Conservation (phyloP, 2,329 filamentous ascomycete genomes). For the Graphiopsis chlorocephala region DNA sequence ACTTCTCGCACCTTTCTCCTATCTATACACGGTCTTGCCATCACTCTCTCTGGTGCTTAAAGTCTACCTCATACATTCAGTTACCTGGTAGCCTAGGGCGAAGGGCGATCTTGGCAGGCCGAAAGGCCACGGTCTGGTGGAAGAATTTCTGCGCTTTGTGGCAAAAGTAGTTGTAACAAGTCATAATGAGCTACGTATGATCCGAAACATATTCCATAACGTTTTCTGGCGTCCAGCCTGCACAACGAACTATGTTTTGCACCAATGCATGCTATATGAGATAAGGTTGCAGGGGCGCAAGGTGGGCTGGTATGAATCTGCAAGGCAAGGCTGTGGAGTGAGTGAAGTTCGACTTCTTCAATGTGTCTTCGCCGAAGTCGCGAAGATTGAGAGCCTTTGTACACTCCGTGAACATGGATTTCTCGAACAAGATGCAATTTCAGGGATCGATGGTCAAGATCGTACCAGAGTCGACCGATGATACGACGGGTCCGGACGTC, state of each 20-base stretch:
- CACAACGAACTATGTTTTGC: not conserved
- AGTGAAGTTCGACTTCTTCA: too few species aligned
- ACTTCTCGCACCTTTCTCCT: not conserved
- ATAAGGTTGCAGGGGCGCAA: too few species aligned
- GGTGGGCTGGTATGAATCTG: too few species aligned
- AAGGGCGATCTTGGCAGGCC: not conserved
- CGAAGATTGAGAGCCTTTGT: too few species aligned
- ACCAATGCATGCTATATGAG: too few species aligned
- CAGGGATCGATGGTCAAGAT: too few species aligned
- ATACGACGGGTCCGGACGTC: too few species aligned
- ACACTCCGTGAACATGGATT: too few species aligned
- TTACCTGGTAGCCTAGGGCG: not conserved
- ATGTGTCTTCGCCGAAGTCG: too few species aligned
- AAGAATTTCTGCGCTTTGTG: not conserved
- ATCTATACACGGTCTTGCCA: not conserved
- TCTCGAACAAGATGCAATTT: too few species aligned
- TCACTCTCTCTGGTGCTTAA: not conserved
- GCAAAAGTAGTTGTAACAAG: not conserved
- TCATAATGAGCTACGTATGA: not conserved
- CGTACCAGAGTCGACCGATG: too few species aligned
- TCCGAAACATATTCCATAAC: not conserved
- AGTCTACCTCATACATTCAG: not conserved
- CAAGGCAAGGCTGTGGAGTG: too few species aligned
- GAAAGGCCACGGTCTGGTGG: not conserved
- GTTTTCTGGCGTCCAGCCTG: not conserved